phyloP scores from a whole-genome alignment of 176 grass and related monocot species.

The Triticum dicoccoides region DNA sequence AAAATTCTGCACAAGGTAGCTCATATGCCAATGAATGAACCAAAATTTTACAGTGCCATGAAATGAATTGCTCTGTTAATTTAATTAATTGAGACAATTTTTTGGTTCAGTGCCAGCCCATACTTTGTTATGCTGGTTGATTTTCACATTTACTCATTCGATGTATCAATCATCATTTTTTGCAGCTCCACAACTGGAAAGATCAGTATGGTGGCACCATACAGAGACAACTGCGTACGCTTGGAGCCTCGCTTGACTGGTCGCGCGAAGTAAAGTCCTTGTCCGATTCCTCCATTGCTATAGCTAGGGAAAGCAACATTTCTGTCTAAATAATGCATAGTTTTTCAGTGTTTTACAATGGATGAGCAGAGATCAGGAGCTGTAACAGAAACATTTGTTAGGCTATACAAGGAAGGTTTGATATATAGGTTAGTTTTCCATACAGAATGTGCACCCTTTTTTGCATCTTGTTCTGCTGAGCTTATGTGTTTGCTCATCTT shows the following conservation, averaged over 20 bases:
- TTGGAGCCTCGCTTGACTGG: constrained; percentile 96
- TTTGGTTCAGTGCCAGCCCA: constrained; percentile 4
- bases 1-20: background rate
- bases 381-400: constrained; percentile 85
- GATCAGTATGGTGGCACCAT: constrained; percentile 78
- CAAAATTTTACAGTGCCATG: background rate
- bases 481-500: background rate
- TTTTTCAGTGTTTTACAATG: constrained; percentile 89
- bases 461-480: background rate
- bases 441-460: background rate
- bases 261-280: constrained; percentile 62
- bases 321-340: background rate
- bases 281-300: background rate
- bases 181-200: constrained; percentile 90
- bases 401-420: constrained; percentile 35
- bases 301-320: constrained; percentile 8
- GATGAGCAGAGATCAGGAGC: constrained; percentile 79
- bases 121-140: background rate
- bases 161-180: constrained; percentile 26
- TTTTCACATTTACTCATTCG: constrained; percentile 25
- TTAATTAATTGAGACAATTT: constrained; percentile 3
- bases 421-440: constrained; percentile 76
- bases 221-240: constrained; percentile 62
- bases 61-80: background rate
- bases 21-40: background rate